A percentile compares a stretch with the other conserved stretches of the same genome.
Conservation (phyloP, 2,329 filamentous ascomycete species). For the Mycogone perniciosa region DNA sequence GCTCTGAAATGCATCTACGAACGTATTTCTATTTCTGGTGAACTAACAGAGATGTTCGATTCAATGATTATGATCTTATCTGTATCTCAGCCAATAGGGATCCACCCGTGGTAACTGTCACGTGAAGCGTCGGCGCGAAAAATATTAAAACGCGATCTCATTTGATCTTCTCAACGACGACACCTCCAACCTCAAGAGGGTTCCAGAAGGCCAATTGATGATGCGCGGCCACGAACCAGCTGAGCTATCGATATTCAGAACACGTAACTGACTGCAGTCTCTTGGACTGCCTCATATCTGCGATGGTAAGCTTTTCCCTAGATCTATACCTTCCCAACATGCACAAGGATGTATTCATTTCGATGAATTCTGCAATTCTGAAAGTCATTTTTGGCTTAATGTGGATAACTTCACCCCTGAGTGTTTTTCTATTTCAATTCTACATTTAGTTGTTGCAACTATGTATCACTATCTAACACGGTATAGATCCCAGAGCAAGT, state of each 20-base stretch:
- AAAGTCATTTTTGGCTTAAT: slow-evolving; percentile 25
- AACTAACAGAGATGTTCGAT: too few relatives aligned
- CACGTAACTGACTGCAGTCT: background rate
- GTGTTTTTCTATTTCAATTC: background rate
- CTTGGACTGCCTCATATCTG: background rate
- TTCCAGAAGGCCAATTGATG: background rate
- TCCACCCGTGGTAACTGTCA: background rate
- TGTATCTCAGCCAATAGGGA: background rate
- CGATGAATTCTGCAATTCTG: slow-evolving; percentile 46
- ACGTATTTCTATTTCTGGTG: too few relatives aligned
- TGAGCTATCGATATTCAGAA: background rate
- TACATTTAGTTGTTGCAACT: background rate
- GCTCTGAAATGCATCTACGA: background rate
- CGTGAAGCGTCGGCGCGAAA: background rate
- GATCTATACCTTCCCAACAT: background rate
- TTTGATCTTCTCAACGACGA: background rate
- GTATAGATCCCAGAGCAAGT: background rate
- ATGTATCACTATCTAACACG: background rate
- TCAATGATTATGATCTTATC: too few relatives aligned
- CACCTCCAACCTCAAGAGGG: too few relatives aligned
- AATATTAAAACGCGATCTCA: background rate
- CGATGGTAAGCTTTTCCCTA: slow-evolving; percentile 18
- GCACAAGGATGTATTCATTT: slow-evolving; percentile 25
- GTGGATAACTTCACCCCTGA: slow-evolving; percentile 25
- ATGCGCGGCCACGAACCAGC: background rate